These are phyloP conservation scores for Tranzscheliella williamsii DNA, from an alignment of 1,284 basidiomycete genomes.

Conservation along the genomic window DNA sequence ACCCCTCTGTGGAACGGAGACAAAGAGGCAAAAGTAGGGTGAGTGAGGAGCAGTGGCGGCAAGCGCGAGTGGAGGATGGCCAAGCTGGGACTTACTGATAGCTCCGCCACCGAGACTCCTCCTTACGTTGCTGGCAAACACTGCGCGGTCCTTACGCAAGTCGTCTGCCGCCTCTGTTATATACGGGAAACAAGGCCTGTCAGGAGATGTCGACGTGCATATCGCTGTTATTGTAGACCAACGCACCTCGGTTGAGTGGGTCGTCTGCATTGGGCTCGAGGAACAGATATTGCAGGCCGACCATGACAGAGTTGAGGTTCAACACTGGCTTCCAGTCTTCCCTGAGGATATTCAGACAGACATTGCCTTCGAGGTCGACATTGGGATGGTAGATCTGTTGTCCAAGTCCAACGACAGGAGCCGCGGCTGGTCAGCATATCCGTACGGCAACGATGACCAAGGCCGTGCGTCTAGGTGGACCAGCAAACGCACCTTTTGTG, in stretches of 20 bases:
- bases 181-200: no score
- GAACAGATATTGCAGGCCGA: constrained; percentile 96
- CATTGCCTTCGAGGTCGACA: constrained; percentile 93
- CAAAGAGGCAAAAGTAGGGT: neutral
- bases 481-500: constrained; percentile 82
- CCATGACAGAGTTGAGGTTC: constrained; percentile 95
- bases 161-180: constrained; percentile 60
- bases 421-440: no score
- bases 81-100: constrained; percentile 38
- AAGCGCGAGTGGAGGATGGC: neutral
- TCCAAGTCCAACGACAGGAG: neutral
- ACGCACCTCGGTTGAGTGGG: constrained; percentile 90
- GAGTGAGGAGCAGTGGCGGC: neutral
- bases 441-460: no score
- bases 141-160: constrained; percentile 47
- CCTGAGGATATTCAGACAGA: constrained; percentile 84
- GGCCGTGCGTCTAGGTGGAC: no score
- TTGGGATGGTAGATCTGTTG: constrained; percentile 96
- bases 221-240: no score
- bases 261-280: constrained; percentile 98
- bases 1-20: constrained; percentile 28
- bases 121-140: constrained; percentile 53
- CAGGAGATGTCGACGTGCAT: neutral
- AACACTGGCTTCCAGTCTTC: constrained; percentile 99
- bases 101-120: constrained; percentile 46